Evolutionary conservation across 352 stramenopile genomes (phyloP), one percentile per base, ranked within the genome.

Genomic region (Globisporangium cystogenes): DNA sequence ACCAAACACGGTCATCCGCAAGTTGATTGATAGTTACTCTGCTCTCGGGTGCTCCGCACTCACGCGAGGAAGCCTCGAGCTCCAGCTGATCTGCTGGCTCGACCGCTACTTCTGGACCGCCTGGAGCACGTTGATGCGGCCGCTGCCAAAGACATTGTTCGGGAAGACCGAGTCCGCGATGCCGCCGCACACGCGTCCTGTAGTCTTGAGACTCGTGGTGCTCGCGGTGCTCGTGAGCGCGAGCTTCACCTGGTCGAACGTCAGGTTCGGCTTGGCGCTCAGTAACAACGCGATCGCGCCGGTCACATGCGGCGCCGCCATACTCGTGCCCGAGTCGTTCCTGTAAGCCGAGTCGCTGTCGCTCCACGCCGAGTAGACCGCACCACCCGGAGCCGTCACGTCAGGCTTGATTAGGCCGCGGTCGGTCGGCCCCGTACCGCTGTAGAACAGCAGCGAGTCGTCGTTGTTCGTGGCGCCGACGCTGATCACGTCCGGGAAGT

Each of bases 81-180:
- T 29, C 26, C 26, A 29, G 26, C 26, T 29, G 26, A 6, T 29
- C 26, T 29, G 26, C 26, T 29, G 26, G 26, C 26, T n/a, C n/a
- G n/a, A n/a, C n/a, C n/a, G 26, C 26, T 29, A 36, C 31, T 36
- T 36, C 11, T 36, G 31, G 31, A 36, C 8, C 31, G 31, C 31
- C 31, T 36, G 31, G 31, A 36, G 11, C 31, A 36, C 31, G 31
- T 36, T 36, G 31, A 36, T 36, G 11, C 31, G 31, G 31, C 31
- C 31, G 31, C 11, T 36, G 31, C 31, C 31, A 6, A 55, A 78
- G 48, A 68, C 56, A 53, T 82, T 79, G 59, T 78, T 82, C 12
- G 68, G 71, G 53, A 57, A 74, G 16, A 33, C 52, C 3, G n/a
- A 29, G 51, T 70, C 68, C n/a, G 46, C 42, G 11, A 66, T 71